A percentile compares a stretch with the other conserved stretches of the same genome.
phyloP scores from a whole-genome alignment of 2,329 filamentous ascomycete species.

The Bipolaris gigantea region DNA sequence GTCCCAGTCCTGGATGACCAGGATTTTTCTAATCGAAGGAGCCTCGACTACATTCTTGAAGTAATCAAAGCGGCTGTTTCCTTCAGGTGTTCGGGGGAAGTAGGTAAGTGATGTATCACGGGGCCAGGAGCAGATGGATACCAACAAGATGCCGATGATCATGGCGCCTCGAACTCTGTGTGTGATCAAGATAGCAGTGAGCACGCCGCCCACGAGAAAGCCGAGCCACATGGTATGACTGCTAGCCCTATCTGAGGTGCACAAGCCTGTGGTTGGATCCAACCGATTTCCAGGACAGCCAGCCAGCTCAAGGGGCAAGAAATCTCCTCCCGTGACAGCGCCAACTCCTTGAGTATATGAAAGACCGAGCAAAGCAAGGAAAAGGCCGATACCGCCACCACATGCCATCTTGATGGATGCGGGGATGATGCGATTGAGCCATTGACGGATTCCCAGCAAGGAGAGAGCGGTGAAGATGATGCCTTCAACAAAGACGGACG shows the following conservation, averaged over 20 bases:
- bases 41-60: slow-evolving; percentile 87
- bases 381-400: slow-evolving; percentile 87
- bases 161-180: slow-evolving; percentile 86
- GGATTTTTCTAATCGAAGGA: slow-evolving; percentile 70
- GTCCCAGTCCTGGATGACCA: slow-evolving; percentile 75
- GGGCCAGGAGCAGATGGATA: slow-evolving; percentile 88
- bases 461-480: slow-evolving; percentile 82
- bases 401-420: slow-evolving; percentile 86
- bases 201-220: slow-evolving; percentile 80
- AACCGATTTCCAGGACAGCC: slow-evolving; percentile 65
- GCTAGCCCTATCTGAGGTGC: slow-evolving; percentile 73
- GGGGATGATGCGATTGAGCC: slow-evolving; percentile 66
- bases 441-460: slow-evolving; percentile 70
- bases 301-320: slow-evolving; percentile 73
- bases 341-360: slow-evolving; percentile 84
- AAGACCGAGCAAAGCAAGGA: slow-evolving; percentile 74
- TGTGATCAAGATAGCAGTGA: slow-evolving; percentile 79
- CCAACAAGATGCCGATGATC: slow-evolving; percentile 78
- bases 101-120: slow-evolving; percentile 74
- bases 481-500: slow-evolving; percentile 86
- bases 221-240: slow-evolving; percentile 84
- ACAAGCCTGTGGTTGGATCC: slow-evolving; percentile 53
- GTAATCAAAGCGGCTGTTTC: slow-evolving; percentile 75
- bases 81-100: slow-evolving; percentile 72
- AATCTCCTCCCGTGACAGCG: slow-evolving; percentile 66